Base-by-base conservation (phyloP, 139 green algal genomes). In the Haematococcus lacustris region DNA sequence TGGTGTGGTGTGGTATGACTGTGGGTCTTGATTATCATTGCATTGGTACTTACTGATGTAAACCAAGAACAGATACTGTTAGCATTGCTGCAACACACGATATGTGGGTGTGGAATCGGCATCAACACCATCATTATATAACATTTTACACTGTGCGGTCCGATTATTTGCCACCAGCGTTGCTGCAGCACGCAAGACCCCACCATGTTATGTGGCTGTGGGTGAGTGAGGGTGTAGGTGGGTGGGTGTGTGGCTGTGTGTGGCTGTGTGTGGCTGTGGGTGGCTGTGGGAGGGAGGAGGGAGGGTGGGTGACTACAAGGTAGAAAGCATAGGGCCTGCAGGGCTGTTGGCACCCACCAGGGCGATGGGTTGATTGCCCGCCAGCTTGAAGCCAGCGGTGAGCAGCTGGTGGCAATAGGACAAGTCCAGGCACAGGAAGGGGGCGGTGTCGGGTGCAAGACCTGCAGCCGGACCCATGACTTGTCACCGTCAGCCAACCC, bases 351-450 rank as follows among this genome's bases (percentile, higher is more conserved):
- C 9, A 68, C 82, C 81, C 5, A 89, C 84, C 51, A 89, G 74
- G 4, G 76, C 85, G 9, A 89, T 61, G 35, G 40, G 26, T 21
- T 40, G 59, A 6, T 34, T 37, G 6, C 70, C 63, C 0, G 71
- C 40, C 35, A 91, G 73, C 77, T 88, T 80, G 80, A 98, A 97
- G 34, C 95, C 95, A 23, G 91, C 63, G 0, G 80, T 93, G 0
- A 99, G 85, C 74, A 99, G 85, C 1, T 85, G 87, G 73, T 94
- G 78, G 38, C 77, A 81, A 86, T 93, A 98, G 1, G 87, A 82
- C 37, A 98, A 78, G 83, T 98, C 95, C 66, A 97, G 73, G 85
- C 95, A 99, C 39, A 97, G 78, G 83, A 89, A 98, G 32, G 90
- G 88, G n/a, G 78, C 74, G 28, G 92, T 71, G 3, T 81, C 78